Evolutionary conservation across 495 filamentous ascomycete species (phyloP).

Genomic region (Trichoderma reesei): DNA sequence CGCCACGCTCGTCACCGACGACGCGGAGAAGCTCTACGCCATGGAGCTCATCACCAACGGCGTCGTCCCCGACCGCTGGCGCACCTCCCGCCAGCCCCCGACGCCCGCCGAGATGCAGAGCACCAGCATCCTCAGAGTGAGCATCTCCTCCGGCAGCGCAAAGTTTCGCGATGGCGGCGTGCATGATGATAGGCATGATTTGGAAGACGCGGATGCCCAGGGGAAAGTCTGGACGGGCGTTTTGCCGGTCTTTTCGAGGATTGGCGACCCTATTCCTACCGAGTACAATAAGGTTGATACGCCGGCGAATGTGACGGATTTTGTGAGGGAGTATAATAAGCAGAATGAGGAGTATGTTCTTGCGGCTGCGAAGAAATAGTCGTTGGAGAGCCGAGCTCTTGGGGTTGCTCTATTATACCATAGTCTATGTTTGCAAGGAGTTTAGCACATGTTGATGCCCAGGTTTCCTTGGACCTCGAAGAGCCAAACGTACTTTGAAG

Average conservation of each 20-base stretch:
- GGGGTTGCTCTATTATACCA: too few relatives aligned
- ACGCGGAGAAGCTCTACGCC: conserved; percentile 69
- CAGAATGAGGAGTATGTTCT: conserved; percentile 20
- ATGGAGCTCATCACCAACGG: conserved; percentile 75
- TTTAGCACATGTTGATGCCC: background rate
- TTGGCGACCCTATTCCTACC: conserved; percentile 62
- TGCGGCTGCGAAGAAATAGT: conserved; percentile 5
- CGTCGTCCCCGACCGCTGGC: conserved; percentile 60
- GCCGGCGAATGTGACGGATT: conserved; percentile 56
- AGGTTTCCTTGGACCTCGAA: too few relatives aligned
- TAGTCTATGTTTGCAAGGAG: background rate
- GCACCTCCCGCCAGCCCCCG: conserved; percentile 60
- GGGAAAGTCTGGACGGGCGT: conserved; percentile 70
- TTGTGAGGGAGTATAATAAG: conserved; percentile 34
- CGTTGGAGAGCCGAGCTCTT: too few relatives aligned
- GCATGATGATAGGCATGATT: conserved; percentile 62
- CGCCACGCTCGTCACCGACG: conserved; percentile 55
- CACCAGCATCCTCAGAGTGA: conserved; percentile 65
- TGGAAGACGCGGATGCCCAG: conserved; percentile 48
- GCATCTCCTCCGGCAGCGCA: conserved; percentile 60
- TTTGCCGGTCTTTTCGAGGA: conserved; percentile 57
- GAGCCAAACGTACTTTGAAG: too few relatives aligned
- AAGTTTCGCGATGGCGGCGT: conserved; percentile 66
- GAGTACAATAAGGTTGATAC: conserved; percentile 49
- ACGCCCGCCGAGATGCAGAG: conserved; percentile 65